Conservation (phyloP, 495 filamentous ascomycete species). For the Endocarpon pusillum region DNA sequence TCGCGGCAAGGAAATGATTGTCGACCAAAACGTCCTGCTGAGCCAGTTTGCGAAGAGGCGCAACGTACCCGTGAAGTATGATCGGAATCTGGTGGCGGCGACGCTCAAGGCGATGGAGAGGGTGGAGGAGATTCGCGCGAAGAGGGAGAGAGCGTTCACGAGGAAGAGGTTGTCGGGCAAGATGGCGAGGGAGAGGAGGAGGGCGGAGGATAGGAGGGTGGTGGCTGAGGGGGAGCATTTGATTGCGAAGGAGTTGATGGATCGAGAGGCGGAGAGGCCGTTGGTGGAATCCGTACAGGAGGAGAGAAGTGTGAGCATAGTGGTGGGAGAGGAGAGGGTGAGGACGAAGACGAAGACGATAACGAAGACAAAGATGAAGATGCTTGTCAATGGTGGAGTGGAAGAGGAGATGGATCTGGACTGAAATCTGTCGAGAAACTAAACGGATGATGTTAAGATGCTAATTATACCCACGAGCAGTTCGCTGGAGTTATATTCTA, state of each 20-base stretch:
- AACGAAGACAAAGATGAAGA: not conserved
- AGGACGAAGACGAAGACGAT: not conserved
- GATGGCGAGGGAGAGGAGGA: constrained; percentile 50
- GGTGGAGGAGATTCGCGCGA: constrained; percentile 66
- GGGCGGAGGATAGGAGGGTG: constrained; percentile 62
- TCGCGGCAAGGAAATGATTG: constrained; percentile 77
- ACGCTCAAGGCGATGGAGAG: constrained; percentile 87
- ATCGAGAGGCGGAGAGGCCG: constrained; percentile 25
- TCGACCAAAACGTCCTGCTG: constrained; percentile 84
- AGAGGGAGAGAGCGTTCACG: constrained; percentile 79
- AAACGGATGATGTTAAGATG: no score
- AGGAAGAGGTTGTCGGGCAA: constrained; percentile 84
- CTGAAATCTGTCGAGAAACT: no score
- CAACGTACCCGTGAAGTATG: constrained; percentile 89
- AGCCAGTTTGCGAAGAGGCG: constrained; percentile 79
- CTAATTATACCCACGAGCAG: no score
- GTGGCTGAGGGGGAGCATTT: constrained; percentile 87
- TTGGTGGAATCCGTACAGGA: constrained; percentile 22
- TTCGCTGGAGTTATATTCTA: no score
- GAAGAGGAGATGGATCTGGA: constrained; percentile 1
- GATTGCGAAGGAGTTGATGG: constrained; percentile 30
- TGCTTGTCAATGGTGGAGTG: constrained; percentile 1
- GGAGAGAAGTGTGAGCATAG: not conserved
- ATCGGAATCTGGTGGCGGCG: constrained; percentile 70
- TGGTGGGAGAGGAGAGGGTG: constrained; percentile 1